Evolutionary conservation across 1,284 basidiomycete species (phyloP).

Genomic region (Entoloma clypeatum): DNA sequence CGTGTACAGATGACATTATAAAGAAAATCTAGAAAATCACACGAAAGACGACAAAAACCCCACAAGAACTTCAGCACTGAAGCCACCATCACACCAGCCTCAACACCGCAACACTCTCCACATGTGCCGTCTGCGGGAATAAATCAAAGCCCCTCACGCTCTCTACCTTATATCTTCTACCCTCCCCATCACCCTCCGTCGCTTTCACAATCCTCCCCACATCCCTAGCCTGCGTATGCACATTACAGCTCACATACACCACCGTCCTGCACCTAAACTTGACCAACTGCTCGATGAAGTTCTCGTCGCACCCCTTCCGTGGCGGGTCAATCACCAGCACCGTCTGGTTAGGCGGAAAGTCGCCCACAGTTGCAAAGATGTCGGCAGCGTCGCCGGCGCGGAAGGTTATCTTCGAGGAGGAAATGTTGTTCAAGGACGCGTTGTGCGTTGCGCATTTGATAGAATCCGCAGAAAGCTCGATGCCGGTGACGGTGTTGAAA

Average conservation of each 20-base stretch:
- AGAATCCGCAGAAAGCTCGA: conserved; percentile 79
- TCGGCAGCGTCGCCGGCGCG: conserved; percentile 67
- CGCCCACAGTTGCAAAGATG: conserved; percentile 61
- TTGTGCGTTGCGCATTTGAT: conserved; percentile 82
- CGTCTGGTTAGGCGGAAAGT: conserved; percentile 67
- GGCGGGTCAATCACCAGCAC: conserved; percentile 86
- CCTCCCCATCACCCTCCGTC: conserved; percentile 39
- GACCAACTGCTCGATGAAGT: conserved; percentile 79
- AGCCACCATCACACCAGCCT: conserved; percentile 24
- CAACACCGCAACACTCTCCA: conserved; percentile 78
- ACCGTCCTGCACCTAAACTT: conserved; percentile 67
- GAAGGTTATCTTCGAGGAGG: conserved; percentile 50
- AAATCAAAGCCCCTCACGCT: conserved; percentile 85
- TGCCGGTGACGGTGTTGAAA: conserved; percentile 83
- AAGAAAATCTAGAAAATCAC: too few species aligned
- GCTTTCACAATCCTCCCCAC: conserved; percentile 65
- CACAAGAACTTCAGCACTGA: too few species aligned
- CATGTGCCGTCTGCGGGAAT: conserved; percentile 92
- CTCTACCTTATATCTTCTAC: conserved; percentile 64
- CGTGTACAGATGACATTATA: too few species aligned
- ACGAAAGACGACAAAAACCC: too few species aligned
- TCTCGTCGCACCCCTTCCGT: conserved; percentile 84
- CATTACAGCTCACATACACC: conserved; percentile 95
- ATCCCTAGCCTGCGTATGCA: conserved; percentile 83
- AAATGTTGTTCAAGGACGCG: conserved; percentile 69